These are phyloP conservation scores for Anisodus tanguticus DNA, from an alignment of 257 asterid genomes.

Conservation along the genomic window DNA sequence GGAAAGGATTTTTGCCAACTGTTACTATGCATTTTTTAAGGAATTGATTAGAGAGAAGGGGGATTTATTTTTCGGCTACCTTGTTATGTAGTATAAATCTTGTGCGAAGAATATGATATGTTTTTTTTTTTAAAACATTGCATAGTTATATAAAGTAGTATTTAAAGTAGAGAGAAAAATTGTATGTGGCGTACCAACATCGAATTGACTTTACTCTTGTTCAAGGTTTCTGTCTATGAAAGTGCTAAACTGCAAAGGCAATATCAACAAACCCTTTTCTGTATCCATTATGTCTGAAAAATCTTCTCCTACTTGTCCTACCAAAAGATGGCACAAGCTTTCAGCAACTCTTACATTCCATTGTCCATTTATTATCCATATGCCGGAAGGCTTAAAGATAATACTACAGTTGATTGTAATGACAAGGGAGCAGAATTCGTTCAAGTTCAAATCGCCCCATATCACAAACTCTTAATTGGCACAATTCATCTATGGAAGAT, in stretches of 20 bases:
- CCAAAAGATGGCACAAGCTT: slow-evolving; percentile 22
- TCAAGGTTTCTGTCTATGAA: not conserved
- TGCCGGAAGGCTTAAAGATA: slow-evolving; percentile 29
- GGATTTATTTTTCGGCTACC: too few relatives aligned
- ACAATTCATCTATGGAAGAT: not conserved
- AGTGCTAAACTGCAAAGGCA: not conserved
- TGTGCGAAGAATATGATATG: too few relatives aligned
- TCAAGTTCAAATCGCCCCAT: not conserved
- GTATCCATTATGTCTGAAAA: slow-evolving; percentile 17
- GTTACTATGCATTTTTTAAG: too few relatives aligned
- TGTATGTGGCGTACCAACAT: too few relatives aligned
- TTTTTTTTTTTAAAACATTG: too few relatives aligned
- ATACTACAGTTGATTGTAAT: slow-evolving; percentile 24
- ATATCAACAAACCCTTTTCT: not conserved
- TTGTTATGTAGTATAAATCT: too few relatives aligned
- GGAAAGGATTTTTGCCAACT: too few relatives aligned
- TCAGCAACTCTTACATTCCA: slow-evolving; percentile 15
- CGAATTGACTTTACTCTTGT: not conserved
- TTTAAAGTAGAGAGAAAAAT: too few relatives aligned
- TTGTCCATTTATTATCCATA: slow-evolving; percentile 28
- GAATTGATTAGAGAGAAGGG: too few relatives aligned
- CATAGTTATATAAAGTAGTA: too few relatives aligned
- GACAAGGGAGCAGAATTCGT: slow-evolving; percentile 23
- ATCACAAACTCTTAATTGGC: slow-evolving; percentile 8
- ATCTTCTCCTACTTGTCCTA: slow-evolving; percentile 3